These are phyloP conservation scores for Spongospora subterranea DNA, from an alignment of 208 protist genomes.

Conservation along the genomic window DNA sequence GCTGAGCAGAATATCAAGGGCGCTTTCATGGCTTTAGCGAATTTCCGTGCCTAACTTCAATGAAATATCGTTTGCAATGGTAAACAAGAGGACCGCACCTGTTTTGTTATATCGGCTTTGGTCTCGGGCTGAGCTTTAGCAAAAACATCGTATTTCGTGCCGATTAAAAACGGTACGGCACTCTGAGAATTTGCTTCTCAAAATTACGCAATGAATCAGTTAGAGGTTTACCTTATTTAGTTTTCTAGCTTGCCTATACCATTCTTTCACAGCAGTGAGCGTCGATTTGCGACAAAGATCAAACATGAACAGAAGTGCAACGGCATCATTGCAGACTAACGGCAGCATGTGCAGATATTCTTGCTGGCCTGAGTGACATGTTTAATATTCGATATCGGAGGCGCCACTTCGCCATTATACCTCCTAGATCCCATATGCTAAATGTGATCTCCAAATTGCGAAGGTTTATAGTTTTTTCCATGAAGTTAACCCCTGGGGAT, in stretches of 20 bases:
- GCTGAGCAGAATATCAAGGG: constrained; percentile 86
- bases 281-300: constrained; percentile 83
- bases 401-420: constrained; percentile 56
- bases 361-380: constrained; percentile 72
- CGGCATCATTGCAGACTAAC: constrained; percentile 87
- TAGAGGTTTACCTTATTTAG: constrained; percentile 78
- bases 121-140: neutral
- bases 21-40: constrained; percentile 85
- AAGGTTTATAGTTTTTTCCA: constrained; percentile 85
- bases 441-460: constrained; percentile 83
- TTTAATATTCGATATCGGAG: neutral
- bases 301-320: constrained; percentile 87
- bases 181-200: neutral
- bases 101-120: constrained; percentile 62
- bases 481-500: constrained; percentile 86
- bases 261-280: constrained; percentile 81
- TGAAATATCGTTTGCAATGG: neutral
- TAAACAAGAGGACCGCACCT: neutral
- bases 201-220: neutral
- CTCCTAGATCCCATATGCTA: constrained; percentile 88
- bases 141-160: constrained; percentile 62
- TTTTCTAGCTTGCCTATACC: constrained; percentile 84
- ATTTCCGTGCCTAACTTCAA: constrained; percentile 72
- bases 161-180: constrained; percentile 58
- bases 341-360: constrained; percentile 88